Base-by-base conservation (phyloP, 2,329 filamentous ascomycete species). In the Aureobasidium subglaciale region DNA sequence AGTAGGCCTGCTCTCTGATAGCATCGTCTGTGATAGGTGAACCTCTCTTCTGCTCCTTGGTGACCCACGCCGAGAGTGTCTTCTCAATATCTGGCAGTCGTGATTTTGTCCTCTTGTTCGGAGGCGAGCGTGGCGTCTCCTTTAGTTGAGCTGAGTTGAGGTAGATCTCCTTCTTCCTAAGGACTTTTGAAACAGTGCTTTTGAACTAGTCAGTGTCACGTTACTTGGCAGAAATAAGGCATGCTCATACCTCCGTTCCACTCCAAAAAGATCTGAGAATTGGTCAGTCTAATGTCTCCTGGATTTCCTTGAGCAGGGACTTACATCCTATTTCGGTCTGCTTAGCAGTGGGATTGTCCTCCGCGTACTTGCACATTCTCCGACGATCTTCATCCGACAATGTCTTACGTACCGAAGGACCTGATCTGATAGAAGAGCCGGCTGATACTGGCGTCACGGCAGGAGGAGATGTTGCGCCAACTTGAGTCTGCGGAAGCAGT, bases 111-210 rank as follows among this genome's bases (percentile, higher is more conserved):
- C 87, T 86, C 70, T 93, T 54, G 27, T 18, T 54, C 4, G 50
- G 50, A 8, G 50, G 50, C 34, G 50, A 54, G 27, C 50, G 50
- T 15, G 38, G 50, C 2, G 25, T 35, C 4, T 54, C 50, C 16
- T 54, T 54, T 16, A 38, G 50, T 35, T 16, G 37, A 18, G 38
- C 18, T 54, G 84, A 83, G 65, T 86, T 87, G 15, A 97, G 80
- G 71, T 95, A 97, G 70, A 95, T 93, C 61, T 99, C 93, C 74
- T 92, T 95, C 66, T 96, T 86, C 54, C 92, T 85, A 61, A 99
- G 73, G 55, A 97, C 93, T 70, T 99, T 99, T 55, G 93, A 99
- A n/a, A 99, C 93, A 46, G 93, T 99, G 75, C 93, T 99, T 70
- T 56, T 65, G 24, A 2, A 35, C 13, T 38, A 65, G 48, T 60